phyloP scores from a whole-genome alignment of 805 yeast species.

The Candida oleophila region DNA sequence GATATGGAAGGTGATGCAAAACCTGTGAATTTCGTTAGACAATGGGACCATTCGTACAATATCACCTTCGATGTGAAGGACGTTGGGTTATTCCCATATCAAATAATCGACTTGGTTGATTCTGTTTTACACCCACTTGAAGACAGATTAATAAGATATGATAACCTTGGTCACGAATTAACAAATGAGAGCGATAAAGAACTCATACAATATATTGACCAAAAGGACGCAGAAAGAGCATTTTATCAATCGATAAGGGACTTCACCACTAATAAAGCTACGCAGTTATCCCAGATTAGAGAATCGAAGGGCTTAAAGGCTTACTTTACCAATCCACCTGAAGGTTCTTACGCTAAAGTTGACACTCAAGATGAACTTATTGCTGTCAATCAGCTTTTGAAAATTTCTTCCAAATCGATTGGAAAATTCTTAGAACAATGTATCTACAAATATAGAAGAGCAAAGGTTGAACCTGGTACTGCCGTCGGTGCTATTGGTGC shows the following conservation, averaged over 20 bases:
- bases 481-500: slow-evolving; percentile 99
- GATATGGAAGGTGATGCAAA: slow-evolving; percentile 99
- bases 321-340: slow-evolving; percentile 39
- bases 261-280: slow-evolving; percentile 59
- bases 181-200: slow-evolving; percentile 25
- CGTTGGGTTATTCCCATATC: slow-evolving; percentile 64
- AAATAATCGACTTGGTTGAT: slow-evolving; percentile 57
- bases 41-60: slow-evolving; percentile 90
- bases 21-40: slow-evolving; percentile 90
- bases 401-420: slow-evolving; percentile 63
- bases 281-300: slow-evolving; percentile 55
- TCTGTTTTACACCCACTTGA: slow-evolving; percentile 61
- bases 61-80: slow-evolving; percentile 61
- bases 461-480: slow-evolving; percentile 97
- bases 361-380: slow-evolving; percentile 21
- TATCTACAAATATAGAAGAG: slow-evolving; percentile 76
- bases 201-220: slow-evolving; percentile 72
- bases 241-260: slow-evolving; percentile 76
- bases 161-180: slow-evolving; percentile 64
- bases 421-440: slow-evolving; percentile 71
- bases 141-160: slow-evolving; percentile 58
- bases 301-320: slow-evolving; percentile 49
- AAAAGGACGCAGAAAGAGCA: slow-evolving; percentile 81
- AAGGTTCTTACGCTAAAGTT: slow-evolving; percentile 26
- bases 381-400: slow-evolving; percentile 62